Evolutionary conservation across 1,284 basidiomycete genomes (phyloP).

Genomic region (Pseudozyma tsukubaensis): DNA sequence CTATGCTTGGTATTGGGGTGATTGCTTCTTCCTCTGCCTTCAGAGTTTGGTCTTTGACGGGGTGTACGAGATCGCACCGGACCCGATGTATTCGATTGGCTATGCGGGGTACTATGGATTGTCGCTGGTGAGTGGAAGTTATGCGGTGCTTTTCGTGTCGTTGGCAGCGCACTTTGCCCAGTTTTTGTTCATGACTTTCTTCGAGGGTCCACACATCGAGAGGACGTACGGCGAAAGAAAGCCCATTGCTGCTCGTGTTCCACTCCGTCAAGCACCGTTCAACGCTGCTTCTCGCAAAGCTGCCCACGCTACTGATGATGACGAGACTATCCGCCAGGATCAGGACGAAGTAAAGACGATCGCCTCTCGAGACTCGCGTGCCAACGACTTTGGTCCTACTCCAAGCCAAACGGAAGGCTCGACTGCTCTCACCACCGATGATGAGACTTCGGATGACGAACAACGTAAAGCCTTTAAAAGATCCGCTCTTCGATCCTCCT

Average conservation of each 20-base stretch:
- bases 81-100: slow-evolving; percentile 92
- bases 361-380: not conserved
- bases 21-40: slow-evolving; percentile 85
- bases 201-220: slow-evolving; percentile 89
- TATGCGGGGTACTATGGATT: slow-evolving; percentile 84
- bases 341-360: not conserved
- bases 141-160: slow-evolving; percentile 90
- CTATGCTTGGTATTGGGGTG: slow-evolving; percentile 90
- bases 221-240: slow-evolving; percentile 64
- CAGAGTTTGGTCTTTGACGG: slow-evolving; percentile 93
- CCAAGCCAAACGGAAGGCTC: slow-evolving; percentile 50
- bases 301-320: slow-evolving; percentile 20
- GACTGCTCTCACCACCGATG: slow-evolving; percentile 43
- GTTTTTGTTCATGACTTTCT: slow-evolving; percentile 94
- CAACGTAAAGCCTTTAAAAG: slow-evolving; percentile 18
- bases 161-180: slow-evolving; percentile 92
- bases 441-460: slow-evolving; percentile 39
- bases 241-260: slow-evolving; percentile 43
- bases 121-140: slow-evolving; percentile 87
- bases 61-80: slow-evolving; percentile 89
- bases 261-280: slow-evolving; percentile 46
- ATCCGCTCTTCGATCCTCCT: slow-evolving; percentile 26
- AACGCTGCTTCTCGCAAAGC: slow-evolving; percentile 58
- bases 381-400: slow-evolving; percentile 23
- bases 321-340: not conserved